Evolutionary conservation across 2,329 filamentous ascomycete species (phyloP), one percentile per base, ranked within the genome.

Genomic region (Aurifilum marmelostoma): DNA sequence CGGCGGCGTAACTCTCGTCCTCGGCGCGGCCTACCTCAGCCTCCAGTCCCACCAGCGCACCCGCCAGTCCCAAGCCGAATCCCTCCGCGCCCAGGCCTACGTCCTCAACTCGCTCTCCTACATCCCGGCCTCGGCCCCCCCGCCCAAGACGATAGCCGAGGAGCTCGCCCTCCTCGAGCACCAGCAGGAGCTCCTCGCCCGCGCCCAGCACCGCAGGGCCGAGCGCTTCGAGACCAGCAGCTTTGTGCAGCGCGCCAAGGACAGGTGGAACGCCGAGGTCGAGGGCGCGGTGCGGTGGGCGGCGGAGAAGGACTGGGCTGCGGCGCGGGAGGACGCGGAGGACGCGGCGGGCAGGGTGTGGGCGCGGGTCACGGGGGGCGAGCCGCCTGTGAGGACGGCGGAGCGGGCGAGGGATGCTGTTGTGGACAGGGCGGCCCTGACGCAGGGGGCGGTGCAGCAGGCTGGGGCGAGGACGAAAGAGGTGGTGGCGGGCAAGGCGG

Each of bases 181-280:
- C 37, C 69, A 71, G 60, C 69, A 71, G 67, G 67, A 71, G 54
- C 69, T 71, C 34, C 67, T 71, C 34, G 60, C 67, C 29, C 67
- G 64, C 21, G 67, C 69, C 50, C 62, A 62, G 56, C 67, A 60
- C 0, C 68, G 63, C 11, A 41, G 65, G 52, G 39, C 64, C n/a
- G 67, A 39, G 41, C 67, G 61, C 52, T 54, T 56, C 16, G 60
- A 21, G 63, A 85, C 71, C n/a, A 83, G 85, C 37, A 83, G 84
- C 62, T 81, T 92, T 63, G 77, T 89, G 66, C 91, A 94, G 76
- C 82, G 87, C 47, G 84, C 90, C 74, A 95, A 95, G 82, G 90
- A 92, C 75, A 83, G 87, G 70, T 95, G 92, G 92, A 95, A 96
- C 78, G 79, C 85, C 64, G 92, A 95, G 79, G 79, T 95, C 47